Percentiles rank a stretch among this genome's conserved stretches.
These are phyloP conservation scores for Hibiscus tridactylites DNA, from an alignment of 345 rosid species.

Conservation along the genomic window DNA sequence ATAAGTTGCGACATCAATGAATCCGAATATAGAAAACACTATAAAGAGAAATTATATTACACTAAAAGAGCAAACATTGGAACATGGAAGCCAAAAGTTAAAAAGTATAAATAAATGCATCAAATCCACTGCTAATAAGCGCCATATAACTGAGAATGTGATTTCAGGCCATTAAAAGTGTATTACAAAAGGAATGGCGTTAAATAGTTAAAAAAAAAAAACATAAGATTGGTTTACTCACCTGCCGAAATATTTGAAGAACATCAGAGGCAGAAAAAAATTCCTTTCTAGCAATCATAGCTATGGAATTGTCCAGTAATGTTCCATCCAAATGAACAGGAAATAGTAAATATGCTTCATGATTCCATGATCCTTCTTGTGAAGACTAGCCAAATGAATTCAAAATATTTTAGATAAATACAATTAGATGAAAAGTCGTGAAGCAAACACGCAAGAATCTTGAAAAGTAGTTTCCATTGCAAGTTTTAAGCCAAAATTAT, in stretches of 20 bases:
- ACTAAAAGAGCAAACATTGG: not conserved
- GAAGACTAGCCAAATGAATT: constrained; percentile 37
- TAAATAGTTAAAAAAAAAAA: not conserved
- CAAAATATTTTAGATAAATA: not conserved
- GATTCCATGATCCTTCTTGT: constrained; percentile 74
- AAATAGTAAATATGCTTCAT: constrained; percentile 92
- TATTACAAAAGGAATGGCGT: constrained; percentile 1
- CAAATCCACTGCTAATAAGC: not conserved
- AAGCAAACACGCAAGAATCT: not conserved
- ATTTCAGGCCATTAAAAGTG: not conserved
- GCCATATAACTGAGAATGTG: not conserved
- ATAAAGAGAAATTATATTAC: not conserved
- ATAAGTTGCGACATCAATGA: not conserved
- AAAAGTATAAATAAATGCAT: not conserved
- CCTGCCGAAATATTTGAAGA: constrained; percentile 91
- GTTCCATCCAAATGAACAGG: constrained; percentile 98
- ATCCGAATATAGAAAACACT: not conserved
- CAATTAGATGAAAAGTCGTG: not conserved
- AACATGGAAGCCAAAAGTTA: not conserved
- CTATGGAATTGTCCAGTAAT: constrained; percentile 63
- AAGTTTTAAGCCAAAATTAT: not conserved
- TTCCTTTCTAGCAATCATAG: constrained; percentile 81
- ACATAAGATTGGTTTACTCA: constrained; percentile 14
- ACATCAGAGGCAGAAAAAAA: constrained; percentile 74
- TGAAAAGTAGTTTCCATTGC: not conserved